Conservation (phyloP, 208 protist genomes). For the Leishmania braziliensis region DNA sequence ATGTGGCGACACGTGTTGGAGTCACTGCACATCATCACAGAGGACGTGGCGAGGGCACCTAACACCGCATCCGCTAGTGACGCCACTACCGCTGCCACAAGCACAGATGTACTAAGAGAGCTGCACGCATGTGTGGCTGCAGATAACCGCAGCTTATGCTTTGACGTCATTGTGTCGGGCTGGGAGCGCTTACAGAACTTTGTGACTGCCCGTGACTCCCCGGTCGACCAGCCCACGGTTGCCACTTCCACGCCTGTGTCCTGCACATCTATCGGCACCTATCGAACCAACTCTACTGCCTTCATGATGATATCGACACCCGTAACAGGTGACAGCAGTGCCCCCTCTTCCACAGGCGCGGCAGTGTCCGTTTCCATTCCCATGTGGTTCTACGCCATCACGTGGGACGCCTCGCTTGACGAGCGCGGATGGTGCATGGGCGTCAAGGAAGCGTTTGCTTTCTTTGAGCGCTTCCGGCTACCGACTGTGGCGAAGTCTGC, state of each 20-base stretch:
- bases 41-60: background rate
- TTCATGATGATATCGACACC: background rate
- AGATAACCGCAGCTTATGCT: slow-evolving; percentile 58
- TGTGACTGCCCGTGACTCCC: background rate
- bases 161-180: slow-evolving; percentile 58
- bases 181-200: slow-evolving; percentile 68
- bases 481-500: slow-evolving; percentile 22
- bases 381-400: slow-evolving; percentile 78
- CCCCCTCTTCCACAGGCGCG: slow-evolving; percentile 1
- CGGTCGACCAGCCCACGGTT: background rate
- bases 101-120: background rate
- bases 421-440: slow-evolving; percentile 58
- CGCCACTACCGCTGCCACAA: background rate
- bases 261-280: background rate
- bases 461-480: slow-evolving; percentile 55
- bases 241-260: background rate
- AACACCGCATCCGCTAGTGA: background rate
- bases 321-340: background rate
- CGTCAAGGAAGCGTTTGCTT: slow-evolving; percentile 30
- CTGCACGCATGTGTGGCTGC: slow-evolving; percentile 45
- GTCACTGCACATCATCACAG: slow-evolving; percentile 5
- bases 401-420: slow-evolving; percentile 35
- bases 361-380: slow-evolving; percentile 5
- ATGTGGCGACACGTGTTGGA: slow-evolving; percentile 51
- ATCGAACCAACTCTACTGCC: slow-evolving; percentile 2